Base-by-base conservation (phyloP, 495 filamentous ascomycete genomes). In the Penicillium malachiteum region DNA sequence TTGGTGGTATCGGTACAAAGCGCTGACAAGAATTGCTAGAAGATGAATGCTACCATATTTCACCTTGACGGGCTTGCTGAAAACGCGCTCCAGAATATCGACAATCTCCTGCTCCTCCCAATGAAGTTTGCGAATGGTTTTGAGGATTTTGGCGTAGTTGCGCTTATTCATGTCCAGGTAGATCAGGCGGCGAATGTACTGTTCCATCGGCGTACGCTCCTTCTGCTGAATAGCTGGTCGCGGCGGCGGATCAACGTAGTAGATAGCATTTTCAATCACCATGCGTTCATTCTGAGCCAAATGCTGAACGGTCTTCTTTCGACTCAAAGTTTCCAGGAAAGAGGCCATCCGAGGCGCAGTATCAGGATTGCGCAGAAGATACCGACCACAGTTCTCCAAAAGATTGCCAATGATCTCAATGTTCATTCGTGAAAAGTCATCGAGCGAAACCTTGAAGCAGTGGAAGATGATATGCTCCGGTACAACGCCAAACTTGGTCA, bases 391-490 rank as follows among this genome's bases (percentile, higher is more conserved):
- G 63, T 96, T 97, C 74, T 99, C 94, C 7, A 99, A 79, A n/a
- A 97, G 77, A 61, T 95, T 92, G 61, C 92, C 93, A 58, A 97
- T 96, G 61, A 99, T 96, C 69, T 99, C 95, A 55, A 99, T 95
- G 63, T 97, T 97, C 85, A 96, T 95, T 58, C 92, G 84, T 8
- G 96, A 96, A 60, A 99, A 97, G 57, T 99, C 94, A 62, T 99
- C 95, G 6, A 97, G 76, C 55, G 94, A 94, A 62, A 99, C 92
- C 69, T 96, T 97, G 56, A 99, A 82, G 71, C 93, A 97, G 62
- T 99, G 95, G 72, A 99, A 99, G 54, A 97, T 94, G 59, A 97
- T 92, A 68, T 99, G 94, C 71, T 99, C 93, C 8, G 94, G 95
- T 17, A 99, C 92, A 30, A 97, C 90, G 39, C 94, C 93, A 66